Evolutionary conservation across 2,329 filamentous ascomycete species (phyloP), one percentile per base, ranked within the genome.

Genomic region (Epichloe sylvatica): DNA sequence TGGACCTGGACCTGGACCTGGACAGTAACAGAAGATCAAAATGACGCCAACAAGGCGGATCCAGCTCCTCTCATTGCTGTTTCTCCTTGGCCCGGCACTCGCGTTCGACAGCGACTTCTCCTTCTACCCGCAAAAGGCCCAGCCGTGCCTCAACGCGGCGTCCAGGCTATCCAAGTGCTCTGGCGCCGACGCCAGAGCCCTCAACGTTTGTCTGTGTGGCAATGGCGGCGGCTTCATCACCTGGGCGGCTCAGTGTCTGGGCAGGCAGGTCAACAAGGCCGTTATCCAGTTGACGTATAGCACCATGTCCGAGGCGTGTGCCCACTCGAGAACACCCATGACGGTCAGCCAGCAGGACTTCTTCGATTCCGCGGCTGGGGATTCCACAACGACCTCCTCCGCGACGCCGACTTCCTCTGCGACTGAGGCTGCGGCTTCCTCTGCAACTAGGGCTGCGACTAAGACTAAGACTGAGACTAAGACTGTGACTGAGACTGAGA

Each of bases 141-240:
- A 71, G 50, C 6, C 57, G 7, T 78, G 75, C 51, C 62, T 78
- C 1, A 59, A 67, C 53, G 45, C 63, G 15, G 64, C 73, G 4
- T 67, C 72, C 33, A 57, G 63, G 44, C 34, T 51, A 19, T 69
- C 67, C 15, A 55, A 59, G 4, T 78, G 75, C 60, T 60, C 62
- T 5, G 69, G 69, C 17, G 56, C 58, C 19, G 67, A 66, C 0
- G 63, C 66, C 3, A 42, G 56, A 0, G 60, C 66, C 33, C 62
- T 76, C 53, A 77, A 78, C 55, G 47, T 57, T 2, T 78, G 75
- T 48, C 64, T 77, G 2, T 78, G 75, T 57, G 58, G 60, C 53
- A 75, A 77, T 50, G 62, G 65, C 34, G 70, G 70, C 49, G 63
- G 69, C 54, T 78, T 77, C 58, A 62, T 77, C 52, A 70, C 67